Evolutionary conservation across 2,329 filamentous ascomycete species (phyloP).

Genomic region (Fusarium tjaetaba): DNA sequence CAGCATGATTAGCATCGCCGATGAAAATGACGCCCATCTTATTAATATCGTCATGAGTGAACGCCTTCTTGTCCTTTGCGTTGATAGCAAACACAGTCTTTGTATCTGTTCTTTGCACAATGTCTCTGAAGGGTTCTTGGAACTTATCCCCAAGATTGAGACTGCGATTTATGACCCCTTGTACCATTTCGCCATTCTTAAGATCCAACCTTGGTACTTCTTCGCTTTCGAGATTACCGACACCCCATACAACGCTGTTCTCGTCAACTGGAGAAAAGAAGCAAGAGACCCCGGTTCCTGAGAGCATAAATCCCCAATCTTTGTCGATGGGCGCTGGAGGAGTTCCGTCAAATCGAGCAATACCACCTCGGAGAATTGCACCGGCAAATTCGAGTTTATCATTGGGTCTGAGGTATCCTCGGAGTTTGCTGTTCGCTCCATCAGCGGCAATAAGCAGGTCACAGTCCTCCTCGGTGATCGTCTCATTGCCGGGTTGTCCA

Average conservation of each 20-base stretch:
- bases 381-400: slow-evolving; percentile 54
- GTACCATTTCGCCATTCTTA: slow-evolving; percentile 33
- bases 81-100: slow-evolving; percentile 52
- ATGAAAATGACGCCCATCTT: slow-evolving; percentile 54
- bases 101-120: slow-evolving; percentile 53
- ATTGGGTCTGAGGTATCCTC: slow-evolving; percentile 50
- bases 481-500: neutral
- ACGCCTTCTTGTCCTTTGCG: slow-evolving; percentile 56
- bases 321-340: slow-evolving; percentile 48
- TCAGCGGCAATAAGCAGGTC: slow-evolving; percentile 59
- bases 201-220: slow-evolving; percentile 20
- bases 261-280: slow-evolving; percentile 58
- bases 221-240: slow-evolving; percentile 49
- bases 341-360: slow-evolving; percentile 48
- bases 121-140: slow-evolving; percentile 51
- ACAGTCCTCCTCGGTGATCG: slow-evolving; percentile 40
- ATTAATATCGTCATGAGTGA: slow-evolving; percentile 47
- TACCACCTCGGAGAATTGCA: slow-evolving; percentile 51
- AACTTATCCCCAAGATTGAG: slow-evolving; percentile 49
- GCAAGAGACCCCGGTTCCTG: slow-evolving; percentile 52
- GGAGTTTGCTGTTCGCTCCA: slow-evolving; percentile 55
- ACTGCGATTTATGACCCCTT: slow-evolving; percentile 46
- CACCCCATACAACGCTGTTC: slow-evolving; percentile 53
- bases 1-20: slow-evolving; percentile 61
- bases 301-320: slow-evolving; percentile 55